Evolutionary conservation across 1,139 yeast genomes (phyloP), one percentile per base, ranked within the genome.

Genomic region (Zhuliangozyma parablackwelliae): DNA sequence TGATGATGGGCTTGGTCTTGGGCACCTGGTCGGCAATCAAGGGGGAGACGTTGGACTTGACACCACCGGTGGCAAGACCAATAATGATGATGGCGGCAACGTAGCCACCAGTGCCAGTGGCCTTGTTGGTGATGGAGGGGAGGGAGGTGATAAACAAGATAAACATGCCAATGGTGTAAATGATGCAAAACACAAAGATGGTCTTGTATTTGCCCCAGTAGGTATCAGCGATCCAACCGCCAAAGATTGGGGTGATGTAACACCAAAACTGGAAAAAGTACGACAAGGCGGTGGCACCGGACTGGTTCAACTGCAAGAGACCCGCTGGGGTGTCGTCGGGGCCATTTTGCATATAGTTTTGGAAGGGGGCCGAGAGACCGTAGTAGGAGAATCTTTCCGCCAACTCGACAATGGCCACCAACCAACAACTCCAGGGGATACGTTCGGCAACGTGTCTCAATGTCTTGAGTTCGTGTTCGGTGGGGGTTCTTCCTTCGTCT

Each of bases 321-420:
- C 95, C 94, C 25, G 66, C 63, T 31, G 78, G 79, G 32, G 64
- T 63, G 40, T 63, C 70, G 37, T 56, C 42, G 20, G 73, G 72
- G 26, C 61, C 56, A 44, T 70, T 57, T 59, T 82, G 88, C 80
- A 84, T 81, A 58, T 84, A 85, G 63, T 86, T 85, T 59, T 80
- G 83, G 65, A 85, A 79, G 16, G 88, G 83, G 43, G 86, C 83
- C 34, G 82, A 71, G 41, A 84, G 67, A 53, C 95, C 94, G 52
- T 85, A 86, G 68, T 80, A 86, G n/a, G 92, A 73, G 57, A 86
- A 86, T 50, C 95, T 75, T 61, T 86, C 95, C 30, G 90, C 79
- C 46, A 86, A 75, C 59, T 86, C 95, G 30, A 86, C 86, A 35
- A 84, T 46, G 27, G 92, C 89, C 36, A 86, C 85, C 41, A 82